A percentile compares a stretch with the other conserved stretches of the same genome.
Conservation (phyloP, 2,329 filamentous ascomycete genomes). For the Fusarium newnesense region DNA sequence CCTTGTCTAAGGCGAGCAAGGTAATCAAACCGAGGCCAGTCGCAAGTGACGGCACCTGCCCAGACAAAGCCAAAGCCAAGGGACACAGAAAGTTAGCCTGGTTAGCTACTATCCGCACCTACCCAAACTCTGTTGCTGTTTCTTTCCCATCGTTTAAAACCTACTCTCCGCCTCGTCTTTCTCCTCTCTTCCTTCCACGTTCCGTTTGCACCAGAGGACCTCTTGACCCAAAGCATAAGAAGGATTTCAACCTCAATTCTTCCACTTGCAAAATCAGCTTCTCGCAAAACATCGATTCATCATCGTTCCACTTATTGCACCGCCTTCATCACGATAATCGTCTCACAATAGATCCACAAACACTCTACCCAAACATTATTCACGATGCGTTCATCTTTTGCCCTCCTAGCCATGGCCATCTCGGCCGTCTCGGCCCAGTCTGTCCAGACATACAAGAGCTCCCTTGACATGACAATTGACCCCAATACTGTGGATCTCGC, state of each 20-base stretch:
- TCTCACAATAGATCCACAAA: conserved; percentile 12
- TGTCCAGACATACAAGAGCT: conserved; percentile 56
- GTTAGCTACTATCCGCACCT: not conserved
- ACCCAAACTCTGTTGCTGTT: conserved; percentile 10
- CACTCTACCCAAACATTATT: conserved; percentile 21
- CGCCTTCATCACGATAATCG: conserved; percentile 15
- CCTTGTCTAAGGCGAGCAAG: conserved; percentile 26
- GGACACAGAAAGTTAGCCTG: conserved; percentile 2
- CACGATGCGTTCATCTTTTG: conserved; percentile 56
- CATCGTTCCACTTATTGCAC: conserved; percentile 36
- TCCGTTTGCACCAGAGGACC: conserved; percentile 14
- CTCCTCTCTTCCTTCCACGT: conserved; percentile 19
- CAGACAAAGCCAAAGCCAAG: conserved; percentile 35
- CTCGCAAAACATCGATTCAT: conserved; percentile 27
- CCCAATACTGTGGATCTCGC: conserved; percentile 48
- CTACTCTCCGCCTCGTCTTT: conserved; percentile 26
- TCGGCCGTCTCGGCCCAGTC: conserved; percentile 53
- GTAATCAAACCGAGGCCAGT: conserved; percentile 44
- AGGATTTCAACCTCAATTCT: conserved; percentile 1
- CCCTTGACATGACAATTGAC: conserved; percentile 56
- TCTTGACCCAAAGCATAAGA: conserved; percentile 27
- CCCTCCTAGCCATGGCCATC: conserved; percentile 58
- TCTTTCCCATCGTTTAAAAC: conserved; percentile 33
- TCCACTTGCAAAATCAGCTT: conserved; percentile 20
- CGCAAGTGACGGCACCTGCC: conserved; percentile 31